A percentile compares a stretch with the other conserved stretches of the same genome.
These are phyloP conservation scores for Aspergillus avenaceus DNA, from an alignment of 495 filamentous ascomycete genomes.

Conservation along the genomic window DNA sequence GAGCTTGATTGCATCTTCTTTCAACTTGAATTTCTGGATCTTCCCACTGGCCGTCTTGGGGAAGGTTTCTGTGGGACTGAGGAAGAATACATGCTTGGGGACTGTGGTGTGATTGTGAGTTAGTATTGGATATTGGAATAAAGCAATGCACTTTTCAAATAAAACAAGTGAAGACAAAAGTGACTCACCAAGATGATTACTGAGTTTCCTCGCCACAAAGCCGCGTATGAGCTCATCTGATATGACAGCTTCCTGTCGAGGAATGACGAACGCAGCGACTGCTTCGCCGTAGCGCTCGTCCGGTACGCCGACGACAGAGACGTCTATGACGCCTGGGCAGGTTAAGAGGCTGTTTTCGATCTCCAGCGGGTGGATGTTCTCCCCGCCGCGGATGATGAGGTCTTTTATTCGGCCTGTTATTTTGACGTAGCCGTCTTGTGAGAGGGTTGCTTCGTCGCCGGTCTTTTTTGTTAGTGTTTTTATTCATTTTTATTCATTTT, in stretches of 20 bases:
- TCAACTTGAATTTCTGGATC: slow-evolving; percentile 92
- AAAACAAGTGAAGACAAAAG: no score
- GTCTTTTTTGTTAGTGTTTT: slow-evolving; percentile 46
- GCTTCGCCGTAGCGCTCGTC: slow-evolving; percentile 83
- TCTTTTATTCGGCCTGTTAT: slow-evolving; percentile 86
- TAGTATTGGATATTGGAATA: not conserved
- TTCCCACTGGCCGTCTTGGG: slow-evolving; percentile 97
- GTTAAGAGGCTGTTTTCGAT: slow-evolving; percentile 86
- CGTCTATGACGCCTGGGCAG: slow-evolving; percentile 64
- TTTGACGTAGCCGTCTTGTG: slow-evolving; percentile 58
- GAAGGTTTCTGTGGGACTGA: slow-evolving; percentile 52
- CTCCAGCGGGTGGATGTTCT: slow-evolving; percentile 95
- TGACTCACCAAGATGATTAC: slow-evolving; percentile 65
- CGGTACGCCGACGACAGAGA: slow-evolving; percentile 76
- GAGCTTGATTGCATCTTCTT: slow-evolving; percentile 54
- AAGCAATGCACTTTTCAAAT: no score
- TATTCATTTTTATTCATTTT: not conserved
- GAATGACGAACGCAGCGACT: slow-evolving; percentile 78
- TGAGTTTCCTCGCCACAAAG: slow-evolving; percentile 70
- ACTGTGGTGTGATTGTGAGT: slow-evolving; percentile 34
- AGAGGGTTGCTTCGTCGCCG: slow-evolving; percentile 92
- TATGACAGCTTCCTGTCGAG: slow-evolving; percentile 18
- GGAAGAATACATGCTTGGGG: slow-evolving; percentile 87
- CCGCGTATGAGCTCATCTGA: slow-evolving; percentile 55
- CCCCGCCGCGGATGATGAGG: slow-evolving; percentile 86